Percentiles rank a stretch among this genome's conserved stretches.
These are phyloP conservation scores for Salix caprea DNA, from an alignment of 345 rosid species.

Conservation along the genomic window DNA sequence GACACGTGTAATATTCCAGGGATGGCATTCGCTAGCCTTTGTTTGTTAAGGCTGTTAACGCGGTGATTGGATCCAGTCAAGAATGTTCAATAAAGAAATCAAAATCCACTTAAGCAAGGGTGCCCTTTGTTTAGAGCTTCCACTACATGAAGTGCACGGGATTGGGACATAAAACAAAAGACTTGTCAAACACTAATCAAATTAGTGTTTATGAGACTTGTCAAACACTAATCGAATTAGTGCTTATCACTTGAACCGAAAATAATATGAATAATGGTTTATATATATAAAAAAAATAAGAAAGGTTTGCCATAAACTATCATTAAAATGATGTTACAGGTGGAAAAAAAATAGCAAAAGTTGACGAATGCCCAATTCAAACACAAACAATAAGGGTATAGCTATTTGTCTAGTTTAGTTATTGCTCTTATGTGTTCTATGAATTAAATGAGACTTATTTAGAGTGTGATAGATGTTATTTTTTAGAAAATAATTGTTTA, in stretches of 20 bases:
- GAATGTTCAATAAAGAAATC: not conserved
- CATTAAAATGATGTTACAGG: not conserved
- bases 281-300: not conserved
- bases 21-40: not conserved
- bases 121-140: not conserved
- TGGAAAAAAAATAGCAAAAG: not conserved
- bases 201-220: not conserved
- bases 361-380: too few relatives aligned
- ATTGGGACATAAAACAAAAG: not conserved
- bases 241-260: not conserved
- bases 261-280: not conserved
- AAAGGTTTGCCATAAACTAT: not conserved
- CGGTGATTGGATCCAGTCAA: slow-evolving; percentile 15
- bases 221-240: not conserved
- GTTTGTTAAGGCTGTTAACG: slow-evolving; percentile 16
- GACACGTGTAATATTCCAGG: slow-evolving; percentile 8
- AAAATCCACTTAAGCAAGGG: not conserved
- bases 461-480: too few relatives aligned
- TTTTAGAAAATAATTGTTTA: too few relatives aligned
- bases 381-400: too few relatives aligned
- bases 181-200: not conserved
- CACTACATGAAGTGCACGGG: not conserved
- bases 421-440: too few relatives aligned
- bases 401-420: too few relatives aligned
- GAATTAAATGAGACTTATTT: too few relatives aligned